Base-by-base conservation (phyloP, 176 grass and related monocot species). In the Pontederia paniculata region DNA sequence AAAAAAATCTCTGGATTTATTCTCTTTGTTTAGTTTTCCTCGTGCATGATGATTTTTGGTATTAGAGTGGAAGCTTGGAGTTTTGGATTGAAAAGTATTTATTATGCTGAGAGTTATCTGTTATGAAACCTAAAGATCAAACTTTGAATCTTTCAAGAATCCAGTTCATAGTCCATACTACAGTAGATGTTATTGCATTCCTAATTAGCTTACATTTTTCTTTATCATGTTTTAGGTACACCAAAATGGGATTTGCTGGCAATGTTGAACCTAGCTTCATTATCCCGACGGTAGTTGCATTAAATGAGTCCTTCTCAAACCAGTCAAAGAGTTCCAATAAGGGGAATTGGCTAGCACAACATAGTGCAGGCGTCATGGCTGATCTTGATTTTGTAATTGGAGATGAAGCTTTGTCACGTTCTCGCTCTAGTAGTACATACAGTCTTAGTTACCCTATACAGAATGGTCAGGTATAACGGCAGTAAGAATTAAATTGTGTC, bases 201-300 rank as follows among this genome's bases (percentile, higher is more conserved):
- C 21, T 63, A 12, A 23, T 1, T 23, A 14, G 31, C 57, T 37
- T 22, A 48, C 21, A 22, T 3, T 54, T 10, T 54, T 53, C 43
- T 42, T 2, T 17, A 17, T 37, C 28, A 37, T 37, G 1, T 37
- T 47, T 74, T 74, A 98, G 93, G 74, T 98, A 91, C 72, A 98
- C 93, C 56, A 98, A 98, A 84, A 88, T 98, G 93, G 93, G 93
- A 21, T 98, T 88, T 80, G 86, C 93, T 13, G 93, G 93, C 64
- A 98, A 98, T 77, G 93, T 98, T 68, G 93, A 98, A 68, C 93
- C 93, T 9, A 91, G 93, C 72, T 98, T 98, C 76, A 98, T 91
- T 48, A 91, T 80, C 48, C 93, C 93, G 52, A 98, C 93, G 14
- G 93, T 84, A 60, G 93, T 98, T 68, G 93, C 93, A 50, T 69